These are phyloP conservation scores for Coriaria nepalensis DNA, from an alignment of 306 rosid genomes.

Conservation along the genomic window DNA sequence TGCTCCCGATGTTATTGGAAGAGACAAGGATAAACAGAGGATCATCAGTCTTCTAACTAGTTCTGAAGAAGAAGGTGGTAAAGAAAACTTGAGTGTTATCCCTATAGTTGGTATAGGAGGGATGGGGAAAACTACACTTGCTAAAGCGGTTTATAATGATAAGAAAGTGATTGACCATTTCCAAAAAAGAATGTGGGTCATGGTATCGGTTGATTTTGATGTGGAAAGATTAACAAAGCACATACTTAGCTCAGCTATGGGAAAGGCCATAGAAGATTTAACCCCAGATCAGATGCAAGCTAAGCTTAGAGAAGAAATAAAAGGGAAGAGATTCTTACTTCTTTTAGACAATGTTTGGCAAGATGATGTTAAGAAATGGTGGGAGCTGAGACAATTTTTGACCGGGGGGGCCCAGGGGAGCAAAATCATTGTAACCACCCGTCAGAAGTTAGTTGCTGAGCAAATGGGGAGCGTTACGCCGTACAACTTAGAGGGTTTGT, in stretches of 20 bases:
- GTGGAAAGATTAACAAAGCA: slow-evolving; percentile 4
- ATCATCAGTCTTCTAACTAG: background rate
- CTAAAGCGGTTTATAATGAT: slow-evolving; percentile 6
- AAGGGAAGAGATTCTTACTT: too few relatives aligned
- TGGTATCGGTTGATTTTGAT: slow-evolving; percentile 13
- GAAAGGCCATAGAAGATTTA: background rate
- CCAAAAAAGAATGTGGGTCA: slow-evolving; percentile 9
- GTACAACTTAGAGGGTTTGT: background rate
- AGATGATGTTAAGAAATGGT: slow-evolving; percentile 5
- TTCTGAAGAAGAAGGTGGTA: background rate
- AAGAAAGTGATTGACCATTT: background rate
- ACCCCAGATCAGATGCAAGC: background rate
- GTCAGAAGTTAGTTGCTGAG: background rate
- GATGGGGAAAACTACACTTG: slow-evolving; percentile 10
- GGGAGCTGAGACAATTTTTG: slow-evolving; percentile 5
- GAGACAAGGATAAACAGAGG: background rate
- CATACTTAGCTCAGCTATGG: slow-evolving; percentile 9
- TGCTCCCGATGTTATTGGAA: background rate
- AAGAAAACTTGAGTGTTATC: background rate
- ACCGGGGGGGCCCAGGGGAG: slow-evolving; percentile 17
- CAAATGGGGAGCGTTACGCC: background rate
- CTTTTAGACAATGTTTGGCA: slow-evolving; percentile 23
- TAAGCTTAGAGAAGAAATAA: too few relatives aligned
- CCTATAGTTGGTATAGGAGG: slow-evolving; percentile 7
- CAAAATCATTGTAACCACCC: slow-evolving; percentile 19